Base-by-base conservation (phyloP, 805 yeast genomes). In the Saccharomycopsis javanensis region DNA sequence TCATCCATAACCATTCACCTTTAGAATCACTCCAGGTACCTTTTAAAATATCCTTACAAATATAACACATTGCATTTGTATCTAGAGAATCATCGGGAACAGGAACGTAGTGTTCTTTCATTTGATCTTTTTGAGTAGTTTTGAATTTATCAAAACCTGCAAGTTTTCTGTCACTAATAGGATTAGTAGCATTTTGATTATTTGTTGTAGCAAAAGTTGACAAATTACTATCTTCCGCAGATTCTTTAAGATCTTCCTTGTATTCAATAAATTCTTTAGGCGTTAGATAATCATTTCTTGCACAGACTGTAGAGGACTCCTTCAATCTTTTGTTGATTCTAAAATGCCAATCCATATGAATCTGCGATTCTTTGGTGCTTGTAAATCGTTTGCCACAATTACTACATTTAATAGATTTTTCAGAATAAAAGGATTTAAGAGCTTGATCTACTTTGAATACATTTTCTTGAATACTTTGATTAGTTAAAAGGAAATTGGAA, bases 321-420 rank as follows among this genome's bases (percentile, higher is more conserved):
- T 81, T 79, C 52, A 87, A 74, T 64, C 86, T 83, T 67, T 88
- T 88, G 69, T 89, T 92, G 50, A 88, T 86, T 64, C 98, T 79
- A 74, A 89, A 90, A 73, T 92, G 98, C 97, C 97, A 92, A 69
- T 92, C 99, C 62, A 89, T 72, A 70, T 94, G 99, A 13, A 33
- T 16, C 79, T 79, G 52, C 71, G 70, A 5, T 70, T 69, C 38
- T 70, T 71, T 15, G 89, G 95, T 52, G 75, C 79, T 1, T 3
- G 80, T 75, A 67, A 89, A 94, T 61, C 99, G 72, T 68, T 88
- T 88, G 25, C 97, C 95, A 72, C 99, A 94, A 18, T 84, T 82
- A 15, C 87, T 80, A 73, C 99, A 94, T 69, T 89, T 92, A 61
- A 86, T 79, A 2, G 94, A 82, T 64, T 84, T 80, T 28, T 72